Evolutionary conservation across 139 green algal genomes (phyloP), one percentile per base, ranked within the genome.

Genomic region (Tetradesmus lagerheimii): DNA sequence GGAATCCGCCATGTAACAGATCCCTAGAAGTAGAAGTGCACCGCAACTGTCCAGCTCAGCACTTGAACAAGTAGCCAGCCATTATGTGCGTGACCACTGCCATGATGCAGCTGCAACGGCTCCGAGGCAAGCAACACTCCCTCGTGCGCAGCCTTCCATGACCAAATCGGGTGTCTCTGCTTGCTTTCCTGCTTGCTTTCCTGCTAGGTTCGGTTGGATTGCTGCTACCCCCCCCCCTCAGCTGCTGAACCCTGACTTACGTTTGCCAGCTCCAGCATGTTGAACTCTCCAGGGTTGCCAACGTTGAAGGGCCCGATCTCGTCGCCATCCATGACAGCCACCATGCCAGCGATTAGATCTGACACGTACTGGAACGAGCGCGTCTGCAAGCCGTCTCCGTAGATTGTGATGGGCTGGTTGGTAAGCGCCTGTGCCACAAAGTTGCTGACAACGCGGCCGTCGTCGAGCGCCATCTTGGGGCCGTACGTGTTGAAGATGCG

Each of bases 401-500:
- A 99, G 20, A 99, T 94, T 34, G 98, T 99, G 47, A 99, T 93
- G 27, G 95, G 95, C 93, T 97, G 93, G 34, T 93, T 93, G 29
- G 90, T 95, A 25, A 99, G 92, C 41, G 97, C 98, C 90, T 98
- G 96, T 0, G 97, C 94, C 45, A 99, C 96, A 92, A 99, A 99
- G 94, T 99, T 99, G 94, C 94, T 98, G 29, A 99, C 98, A 12
- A 99, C 98, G 31, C 98, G 95, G 16, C 98, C 98, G 83, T 99
- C 98, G 89, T 99, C 98, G 71, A 99, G 95, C 5, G 97, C 97
- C 98, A 99, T 99, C 88, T 96, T 95, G 0, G 98, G 98, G 35
- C 98, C 97, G 86, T 99, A 99, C 0, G 98, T 99, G 96, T 99
- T 99, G 97, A 99, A 99, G 91, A 99, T 99, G 86, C 98, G 97